Evolutionary conservation across 495 filamentous ascomycete genomes (phyloP), one percentile per base, ranked within the genome.

Genomic region (Bacidia gigantensis): DNA sequence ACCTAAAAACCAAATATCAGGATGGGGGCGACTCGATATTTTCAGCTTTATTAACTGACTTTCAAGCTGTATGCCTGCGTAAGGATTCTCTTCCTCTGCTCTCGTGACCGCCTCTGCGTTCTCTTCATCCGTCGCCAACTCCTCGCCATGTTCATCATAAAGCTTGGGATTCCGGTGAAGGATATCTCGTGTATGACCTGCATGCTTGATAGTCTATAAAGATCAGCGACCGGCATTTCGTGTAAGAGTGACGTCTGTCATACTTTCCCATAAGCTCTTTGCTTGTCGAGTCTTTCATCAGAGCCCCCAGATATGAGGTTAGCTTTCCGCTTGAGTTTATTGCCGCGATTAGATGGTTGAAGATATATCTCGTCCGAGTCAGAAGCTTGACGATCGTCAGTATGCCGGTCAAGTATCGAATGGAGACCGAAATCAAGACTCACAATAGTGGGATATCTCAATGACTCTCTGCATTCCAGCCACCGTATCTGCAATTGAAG

Each of bases 241-340:
- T 7, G 26, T 32, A 18, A 11, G 21, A 35, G 29, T 35, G 29
- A 35, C 7, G 9, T n/a, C 24, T 17, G 14, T 38, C 12, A 22
- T 38, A 25, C 22, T 26, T 25, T 50, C 38, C 18, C 26, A 12
- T n/a, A 12, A 38, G 7, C 17, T 32, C 26, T 38, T 50, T 7
- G 45, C 20, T 47, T n/a, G 17, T 47, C 14, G 20, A 38, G 10
- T 3, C 26, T 38, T 17, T 38, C 41, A 17, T 44, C 41, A 5
- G 81, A 79, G 39, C 87, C 87, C 61, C 86, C 78, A 51, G 81
- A 83, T 41, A 93, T 79, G 66, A 84, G 86, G 63, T 79, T 76
- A 40, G 89, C 82, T 61, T 85, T 85, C 60, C 77, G 83, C 67
- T 86, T 86, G 53, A 97, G 76, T 64, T 95, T 99, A 64, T 95